Conservation (phyloP, 805 yeast species). For the Yamadazyma endophytica region DNA sequence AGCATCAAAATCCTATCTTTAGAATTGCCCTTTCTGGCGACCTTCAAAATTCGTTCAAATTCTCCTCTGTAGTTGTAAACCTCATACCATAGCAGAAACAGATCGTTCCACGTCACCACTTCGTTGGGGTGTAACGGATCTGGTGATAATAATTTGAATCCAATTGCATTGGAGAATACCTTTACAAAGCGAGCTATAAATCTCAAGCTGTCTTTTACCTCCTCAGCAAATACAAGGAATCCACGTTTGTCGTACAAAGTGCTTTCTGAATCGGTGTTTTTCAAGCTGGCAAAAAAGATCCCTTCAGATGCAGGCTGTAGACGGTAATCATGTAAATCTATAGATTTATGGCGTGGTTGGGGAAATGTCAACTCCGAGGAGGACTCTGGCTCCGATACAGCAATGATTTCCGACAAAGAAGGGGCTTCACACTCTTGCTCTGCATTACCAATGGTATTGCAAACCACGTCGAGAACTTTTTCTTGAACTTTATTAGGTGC, state of each 20-base stretch:
- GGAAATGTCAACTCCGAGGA: constrained; percentile 15
- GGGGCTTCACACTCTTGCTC: too few relatives aligned
- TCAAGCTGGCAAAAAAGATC: constrained; percentile 20
- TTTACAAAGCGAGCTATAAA: constrained; percentile 13
- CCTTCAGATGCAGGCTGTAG: constrained; percentile 28
- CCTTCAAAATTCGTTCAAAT: constrained; percentile 20
- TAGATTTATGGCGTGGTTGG: constrained; percentile 17
- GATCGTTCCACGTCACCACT: constrained; percentile 22
- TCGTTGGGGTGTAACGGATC: constrained; percentile 3
- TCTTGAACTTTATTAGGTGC: constrained; percentile 20
- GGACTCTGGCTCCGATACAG: constrained; percentile 1
- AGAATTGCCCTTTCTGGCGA: constrained; percentile 20
- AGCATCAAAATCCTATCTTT: constrained; percentile 13
- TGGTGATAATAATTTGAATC: constrained; percentile 25
- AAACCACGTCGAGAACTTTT: constrained; percentile 22
- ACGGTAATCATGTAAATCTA: constrained; percentile 23
- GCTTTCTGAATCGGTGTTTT: constrained; percentile 1
- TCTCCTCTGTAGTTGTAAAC: constrained; percentile 30
- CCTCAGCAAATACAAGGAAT: constrained; percentile 6
- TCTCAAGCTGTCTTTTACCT: constrained; percentile 1
- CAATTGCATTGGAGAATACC: constrained; percentile 19
- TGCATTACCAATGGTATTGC: constrained; percentile 14
- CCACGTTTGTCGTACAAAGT: constrained; percentile 9
- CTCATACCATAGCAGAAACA: constrained; percentile 34
- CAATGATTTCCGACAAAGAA: not conserved